Base-by-base conservation (phyloP, 306 rosid genomes). In the Canavalia gladiata region DNA sequence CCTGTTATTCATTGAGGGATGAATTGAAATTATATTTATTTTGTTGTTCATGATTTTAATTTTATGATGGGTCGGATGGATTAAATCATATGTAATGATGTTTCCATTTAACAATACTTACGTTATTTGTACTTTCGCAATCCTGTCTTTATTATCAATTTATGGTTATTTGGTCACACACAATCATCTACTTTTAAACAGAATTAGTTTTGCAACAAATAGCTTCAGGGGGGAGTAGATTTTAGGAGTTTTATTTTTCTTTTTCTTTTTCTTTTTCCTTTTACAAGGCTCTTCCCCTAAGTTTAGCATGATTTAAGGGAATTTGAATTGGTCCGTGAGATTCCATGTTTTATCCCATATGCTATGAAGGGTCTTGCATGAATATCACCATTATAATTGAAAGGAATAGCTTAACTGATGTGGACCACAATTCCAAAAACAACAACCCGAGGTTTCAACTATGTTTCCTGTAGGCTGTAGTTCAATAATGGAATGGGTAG, bases 1-100 rank as follows among this genome's bases (percentile, higher is more conserved):
- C 31, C 41, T n/a, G 72, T 74, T 80, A 43, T 69, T 28, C 39
- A 3, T 30, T 46, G 58, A 25, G 58, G 47, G 37, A 33, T 78
- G n/a, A 34, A 60, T 28, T 62, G n/a, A 29, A 78, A 51, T 77
- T 78, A 8, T 86, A 30, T 66, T 18, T 65, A 35, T 68, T 35
- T 64, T 62, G 68, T 72, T 46, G 29, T 64, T 56, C 34, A 5
- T 35, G 56, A 57, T 56, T 57, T 45, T 65, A 41, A 41, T 59
- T 69, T 80, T 25, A 29, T 39, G 72, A 56, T 30, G 55, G 62
- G 54, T 76, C 0, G 0, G 49, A 12, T 54, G 51, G 50, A 59
- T 50, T 33, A 18, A 37, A 68, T 47, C 58, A 67, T 76, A n/a
- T 49, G 68, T 41, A 5, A 6, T 69, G 46, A 72, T 60, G 34